These are phyloP conservation scores for Parietaria judaica DNA, from an alignment of 306 rosid species.

Conservation along the genomic window DNA sequence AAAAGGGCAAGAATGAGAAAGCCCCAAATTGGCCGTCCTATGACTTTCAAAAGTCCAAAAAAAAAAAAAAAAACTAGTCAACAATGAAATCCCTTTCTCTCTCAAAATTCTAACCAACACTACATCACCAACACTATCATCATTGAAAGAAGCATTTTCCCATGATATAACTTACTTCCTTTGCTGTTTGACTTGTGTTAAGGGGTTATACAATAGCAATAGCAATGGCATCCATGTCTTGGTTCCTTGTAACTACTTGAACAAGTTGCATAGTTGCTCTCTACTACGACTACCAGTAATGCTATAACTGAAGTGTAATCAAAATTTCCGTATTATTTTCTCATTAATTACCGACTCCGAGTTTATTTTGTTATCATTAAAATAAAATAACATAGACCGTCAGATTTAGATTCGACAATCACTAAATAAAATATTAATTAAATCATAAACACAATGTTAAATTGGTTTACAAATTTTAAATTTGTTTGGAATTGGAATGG, in stretches of 20 bases:
- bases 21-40: slow-evolving; percentile 14
- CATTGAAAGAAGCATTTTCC: slow-evolving; percentile 19
- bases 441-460: no score
- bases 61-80: slow-evolving; percentile 35
- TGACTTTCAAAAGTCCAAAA: slow-evolving; percentile 30
- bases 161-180: slow-evolving; percentile 1
- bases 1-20: slow-evolving; percentile 15
- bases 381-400: no score
- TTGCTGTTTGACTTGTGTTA: background rate
- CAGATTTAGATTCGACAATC: no score
- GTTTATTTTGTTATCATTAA: no score
- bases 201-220: no score
- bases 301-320: background rate
- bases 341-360: no score
- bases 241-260: background rate
- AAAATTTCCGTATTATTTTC: no score
- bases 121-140: slow-evolving; percentile 28
- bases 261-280: background rate
- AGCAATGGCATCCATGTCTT: slow-evolving; percentile 2
- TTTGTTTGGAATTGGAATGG: no score
- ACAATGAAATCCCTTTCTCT: slow-evolving; percentile 33
- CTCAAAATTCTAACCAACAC: slow-evolving; percentile 24
- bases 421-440: no score
- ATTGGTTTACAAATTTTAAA: no score
- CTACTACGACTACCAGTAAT: background rate